A percentile compares a stretch with the other conserved stretches of the same genome.
Evolutionary conservation across 345 rosid genomes (phyloP).

Genomic region (Hypericum perforatum): DNA sequence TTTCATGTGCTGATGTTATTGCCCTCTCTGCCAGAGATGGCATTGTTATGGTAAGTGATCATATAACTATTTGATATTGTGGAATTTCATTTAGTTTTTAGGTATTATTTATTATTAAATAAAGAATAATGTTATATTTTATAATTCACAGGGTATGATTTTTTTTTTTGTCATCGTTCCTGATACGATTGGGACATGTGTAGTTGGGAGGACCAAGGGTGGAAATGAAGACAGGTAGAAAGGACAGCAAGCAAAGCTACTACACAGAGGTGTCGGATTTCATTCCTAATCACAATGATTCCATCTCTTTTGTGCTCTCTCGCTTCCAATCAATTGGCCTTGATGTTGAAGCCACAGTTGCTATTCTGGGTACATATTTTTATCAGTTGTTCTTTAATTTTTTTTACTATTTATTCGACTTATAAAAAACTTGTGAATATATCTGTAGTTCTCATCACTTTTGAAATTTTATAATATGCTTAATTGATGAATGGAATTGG

Average conservation of each 20-base stretch:
- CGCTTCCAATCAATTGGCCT: slow-evolving; percentile 50
- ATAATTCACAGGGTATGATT: too few relatives aligned
- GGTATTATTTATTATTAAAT: too few relatives aligned
- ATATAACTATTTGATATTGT: too few relatives aligned
- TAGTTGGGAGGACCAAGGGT: slow-evolving; percentile 74
- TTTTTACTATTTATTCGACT: neutral
- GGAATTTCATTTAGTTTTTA: too few relatives aligned
- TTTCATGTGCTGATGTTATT: slow-evolving; percentile 76
- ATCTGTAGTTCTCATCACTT: too few relatives aligned
- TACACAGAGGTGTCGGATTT: slow-evolving; percentile 23
- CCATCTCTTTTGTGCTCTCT: slow-evolving; percentile 46
- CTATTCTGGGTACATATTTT: slow-evolving; percentile 42
- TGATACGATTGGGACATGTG: too few relatives aligned
- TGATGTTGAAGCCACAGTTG: slow-evolving; percentile 58
- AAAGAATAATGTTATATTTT: too few relatives aligned
- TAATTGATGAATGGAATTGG: too few relatives aligned
- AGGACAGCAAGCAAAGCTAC: slow-evolving; percentile 56
- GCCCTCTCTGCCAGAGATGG: slow-evolving; percentile 86
- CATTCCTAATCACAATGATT: slow-evolving; percentile 68
- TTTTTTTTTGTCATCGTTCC: too few relatives aligned
- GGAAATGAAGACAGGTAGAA: slow-evolving; percentile 71
- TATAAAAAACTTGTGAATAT: neutral
- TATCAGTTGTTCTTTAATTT: neutral
- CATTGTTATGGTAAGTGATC: slow-evolving; percentile 48
- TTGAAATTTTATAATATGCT: too few relatives aligned